Evolutionary conservation across 345 rosid species (phyloP).

Genomic region (Theobroma cacao): DNA sequence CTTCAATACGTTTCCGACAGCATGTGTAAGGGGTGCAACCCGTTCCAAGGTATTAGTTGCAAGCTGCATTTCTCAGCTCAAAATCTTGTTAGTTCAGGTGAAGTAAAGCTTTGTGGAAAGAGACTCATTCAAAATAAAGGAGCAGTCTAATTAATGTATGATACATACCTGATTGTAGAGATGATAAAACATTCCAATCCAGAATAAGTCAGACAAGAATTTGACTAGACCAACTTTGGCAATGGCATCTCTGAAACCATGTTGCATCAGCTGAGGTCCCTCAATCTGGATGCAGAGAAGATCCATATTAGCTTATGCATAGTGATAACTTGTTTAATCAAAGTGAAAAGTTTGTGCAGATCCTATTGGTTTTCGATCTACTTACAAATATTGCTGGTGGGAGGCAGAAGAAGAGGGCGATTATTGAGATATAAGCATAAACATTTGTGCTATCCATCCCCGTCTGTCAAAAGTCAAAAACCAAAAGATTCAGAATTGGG

Average conservation of each 20-base stretch:
- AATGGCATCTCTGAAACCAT: slow-evolving; percentile 47
- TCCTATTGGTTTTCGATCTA: neutral
- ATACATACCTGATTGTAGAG: slow-evolving; percentile 44
- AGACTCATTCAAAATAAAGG: neutral
- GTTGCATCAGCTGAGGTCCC: slow-evolving; percentile 49
- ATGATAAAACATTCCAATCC: slow-evolving; percentile 58
- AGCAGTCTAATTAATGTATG: neutral
- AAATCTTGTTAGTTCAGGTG: neutral
- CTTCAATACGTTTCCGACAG: slow-evolving; percentile 53
- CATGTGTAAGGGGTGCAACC: slow-evolving; percentile 55
- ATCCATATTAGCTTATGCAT: neutral
- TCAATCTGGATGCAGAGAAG: slow-evolving; percentile 35
- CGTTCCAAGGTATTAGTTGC: slow-evolving; percentile 54
- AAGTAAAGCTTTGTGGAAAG: neutral
- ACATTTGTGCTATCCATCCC: slow-evolving; percentile 58
- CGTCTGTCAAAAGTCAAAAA: slow-evolving; percentile 29
- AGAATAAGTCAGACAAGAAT: slow-evolving; percentile 44
- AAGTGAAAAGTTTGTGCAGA: neutral
- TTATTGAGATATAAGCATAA: slow-evolving; percentile 48
- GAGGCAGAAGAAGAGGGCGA: slow-evolving; percentile 45
- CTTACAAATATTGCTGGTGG: slow-evolving; percentile 50
- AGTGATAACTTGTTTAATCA: neutral
- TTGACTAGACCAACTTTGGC: slow-evolving; percentile 46
- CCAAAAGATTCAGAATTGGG: neutral
- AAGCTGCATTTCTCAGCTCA: slow-evolving; percentile 33